A percentile compares a stretch with the other conserved stretches of the same genome.
Evolutionary conservation across 306 rosid genomes (phyloP).

Genomic region (Dryas alaskensis): DNA sequence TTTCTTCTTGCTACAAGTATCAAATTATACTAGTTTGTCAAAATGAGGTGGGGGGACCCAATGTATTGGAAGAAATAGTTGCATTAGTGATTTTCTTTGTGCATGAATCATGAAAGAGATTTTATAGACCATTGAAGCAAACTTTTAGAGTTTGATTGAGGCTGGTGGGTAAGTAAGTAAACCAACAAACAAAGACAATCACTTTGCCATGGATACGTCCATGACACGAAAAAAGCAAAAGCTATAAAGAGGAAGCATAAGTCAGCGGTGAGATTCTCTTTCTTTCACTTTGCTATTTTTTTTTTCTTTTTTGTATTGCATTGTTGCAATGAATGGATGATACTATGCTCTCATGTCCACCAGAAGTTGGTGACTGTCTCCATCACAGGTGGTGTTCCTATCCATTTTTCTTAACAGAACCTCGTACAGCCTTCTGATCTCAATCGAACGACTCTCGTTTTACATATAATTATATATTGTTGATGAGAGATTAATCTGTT

Average conservation of each 20-base stretch:
- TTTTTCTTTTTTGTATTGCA: not conserved
- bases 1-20: too few relatives aligned
- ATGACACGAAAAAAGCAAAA: conserved; percentile 32
- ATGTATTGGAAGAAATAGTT: conserved; percentile 21
- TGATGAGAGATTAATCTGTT: conserved; percentile 1
- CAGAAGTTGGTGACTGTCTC: conserved; percentile 9
- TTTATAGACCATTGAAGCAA: not conserved
- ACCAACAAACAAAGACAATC: conserved; percentile 30
- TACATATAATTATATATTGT: too few relatives aligned
- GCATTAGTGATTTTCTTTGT: not conserved
- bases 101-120: too few relatives aligned
- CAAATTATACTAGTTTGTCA: conserved; percentile 23
- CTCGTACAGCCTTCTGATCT: not conserved
- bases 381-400: not conserved
- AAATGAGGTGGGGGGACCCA: conserved; percentile 22
- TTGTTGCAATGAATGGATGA: not conserved
- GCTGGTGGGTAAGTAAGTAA: conserved; percentile 8
- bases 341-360: not conserved
- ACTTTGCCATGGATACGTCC: conserved; percentile 45
- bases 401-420: not conserved
- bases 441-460: conserved; percentile 9
- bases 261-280: conserved; percentile 65
- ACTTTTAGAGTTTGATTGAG: not conserved
- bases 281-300: conserved; percentile 16
- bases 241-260: conserved; percentile 32